Evolutionary conservation across 495 filamentous ascomycete species (phyloP).

Genomic region (Aspergillus asperescens): DNA sequence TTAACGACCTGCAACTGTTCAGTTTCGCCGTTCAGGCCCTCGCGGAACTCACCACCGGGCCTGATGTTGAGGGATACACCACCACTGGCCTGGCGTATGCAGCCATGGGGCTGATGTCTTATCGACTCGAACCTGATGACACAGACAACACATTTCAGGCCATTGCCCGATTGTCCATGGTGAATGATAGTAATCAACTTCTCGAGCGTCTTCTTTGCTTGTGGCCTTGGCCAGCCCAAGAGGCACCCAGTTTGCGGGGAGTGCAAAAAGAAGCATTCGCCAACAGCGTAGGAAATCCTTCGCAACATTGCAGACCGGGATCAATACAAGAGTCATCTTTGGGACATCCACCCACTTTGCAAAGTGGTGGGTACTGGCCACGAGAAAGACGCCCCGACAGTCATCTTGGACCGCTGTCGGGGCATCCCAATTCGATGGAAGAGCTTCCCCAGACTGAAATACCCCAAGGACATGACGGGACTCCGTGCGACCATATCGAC

Average conservation of each 20-base stretch:
- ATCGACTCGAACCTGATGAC: background rate
- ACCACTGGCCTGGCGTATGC: constrained; percentile 1
- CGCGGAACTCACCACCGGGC: background rate
- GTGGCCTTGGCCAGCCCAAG: background rate
- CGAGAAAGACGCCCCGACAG: background rate
- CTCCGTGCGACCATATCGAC: no score
- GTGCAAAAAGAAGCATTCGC: no score
- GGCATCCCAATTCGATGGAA: background rate
- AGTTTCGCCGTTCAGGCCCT: background rate
- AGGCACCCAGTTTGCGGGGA: no score
- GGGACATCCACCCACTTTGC: background rate
- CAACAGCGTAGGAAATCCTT: no score
- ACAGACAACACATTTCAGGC: background rate
- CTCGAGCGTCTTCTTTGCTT: background rate
- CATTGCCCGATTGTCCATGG: background rate
- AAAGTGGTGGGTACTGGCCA: background rate
- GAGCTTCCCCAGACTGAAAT: no score
- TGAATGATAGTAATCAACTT: background rate
- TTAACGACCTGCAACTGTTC: no score
- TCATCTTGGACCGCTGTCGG: background rate
- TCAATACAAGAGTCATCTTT: no score
- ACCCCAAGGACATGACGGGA: no score
- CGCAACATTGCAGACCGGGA: no score
- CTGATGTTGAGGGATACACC: no score
- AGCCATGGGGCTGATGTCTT: background rate